phyloP scores from a whole-genome alignment of 805 yeast species.

The Wickerhamomyces bisporus region DNA sequence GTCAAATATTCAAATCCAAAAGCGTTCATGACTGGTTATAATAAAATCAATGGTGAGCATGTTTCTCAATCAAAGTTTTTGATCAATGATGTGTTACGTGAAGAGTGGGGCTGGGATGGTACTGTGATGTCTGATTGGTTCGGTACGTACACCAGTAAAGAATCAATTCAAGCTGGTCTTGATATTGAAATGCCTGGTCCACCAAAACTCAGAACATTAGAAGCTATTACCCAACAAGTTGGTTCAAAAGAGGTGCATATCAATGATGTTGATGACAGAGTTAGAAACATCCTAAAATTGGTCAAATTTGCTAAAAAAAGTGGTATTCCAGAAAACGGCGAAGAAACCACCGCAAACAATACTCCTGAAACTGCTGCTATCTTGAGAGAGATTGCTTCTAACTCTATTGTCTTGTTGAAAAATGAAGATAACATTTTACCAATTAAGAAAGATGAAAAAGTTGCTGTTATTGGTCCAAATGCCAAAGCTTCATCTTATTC shows the following conservation, averaged over 20 bases:
- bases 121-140: slow-evolving; percentile 57
- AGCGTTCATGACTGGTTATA: slow-evolving; percentile 56
- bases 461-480: slow-evolving; percentile 53
- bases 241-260: slow-evolving; percentile 32
- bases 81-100: slow-evolving; percentile 40
- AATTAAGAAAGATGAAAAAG: slow-evolving; percentile 37
- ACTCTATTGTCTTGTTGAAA: slow-evolving; percentile 50
- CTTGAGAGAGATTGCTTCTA: slow-evolving; percentile 40
- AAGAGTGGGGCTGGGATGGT: slow-evolving; percentile 56
- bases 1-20: slow-evolving; percentile 46
- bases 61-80: slow-evolving; percentile 38
- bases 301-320: slow-evolving; percentile 38
- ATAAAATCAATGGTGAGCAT: slow-evolving; percentile 55
- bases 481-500: slow-evolving; percentile 44
- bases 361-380: slow-evolving; percentile 36
- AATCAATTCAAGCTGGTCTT: slow-evolving; percentile 47
- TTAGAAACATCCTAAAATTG: slow-evolving; percentile 39
- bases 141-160: slow-evolving; percentile 46
- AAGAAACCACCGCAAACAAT: slow-evolving; percentile 33
- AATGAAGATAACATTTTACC: slow-evolving; percentile 46
- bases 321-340: slow-evolving; percentile 37
- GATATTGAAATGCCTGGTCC: slow-evolving; percentile 67
- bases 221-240: slow-evolving; percentile 34
- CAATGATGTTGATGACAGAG: slow-evolving; percentile 43
- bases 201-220: slow-evolving; percentile 37